Percentiles rank a stretch among this genome's conserved stretches.
Evolutionary conservation across 1,139 yeast genomes (phyloP).

Genomic region (Suhomyces yuchorum): DNA sequence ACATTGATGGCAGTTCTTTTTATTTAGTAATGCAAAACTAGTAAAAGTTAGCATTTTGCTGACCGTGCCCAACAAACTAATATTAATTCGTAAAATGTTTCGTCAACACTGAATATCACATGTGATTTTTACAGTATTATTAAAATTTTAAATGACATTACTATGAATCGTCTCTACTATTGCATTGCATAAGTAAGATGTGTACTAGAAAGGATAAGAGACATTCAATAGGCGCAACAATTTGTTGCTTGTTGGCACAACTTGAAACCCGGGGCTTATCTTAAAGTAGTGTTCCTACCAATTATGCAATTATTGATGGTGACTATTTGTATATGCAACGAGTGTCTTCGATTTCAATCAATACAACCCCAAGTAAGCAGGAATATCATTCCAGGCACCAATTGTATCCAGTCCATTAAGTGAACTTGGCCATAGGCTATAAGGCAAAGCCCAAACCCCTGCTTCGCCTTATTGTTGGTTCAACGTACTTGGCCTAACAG

Average conservation of each 20-base stretch:
- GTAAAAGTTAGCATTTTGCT: not conserved
- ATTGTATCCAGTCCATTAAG: not conserved
- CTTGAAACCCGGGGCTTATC: constrained; percentile 3
- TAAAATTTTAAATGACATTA: too few relatives aligned
- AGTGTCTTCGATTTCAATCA: not conserved
- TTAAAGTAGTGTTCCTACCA: not conserved
- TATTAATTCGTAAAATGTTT: too few relatives aligned
- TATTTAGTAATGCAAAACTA: constrained; percentile 10
- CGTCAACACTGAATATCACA: too few relatives aligned
- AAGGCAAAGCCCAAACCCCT: not conserved
- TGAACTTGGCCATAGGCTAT: not conserved
- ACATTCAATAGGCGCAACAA: too few relatives aligned
- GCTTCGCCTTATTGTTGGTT: not conserved
- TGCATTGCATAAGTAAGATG: too few relatives aligned
- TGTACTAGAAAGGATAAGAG: too few relatives aligned
- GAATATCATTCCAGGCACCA: not conserved
- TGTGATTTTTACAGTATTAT: too few relatives aligned
- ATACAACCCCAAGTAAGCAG: not conserved
- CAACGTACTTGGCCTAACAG: not conserved
- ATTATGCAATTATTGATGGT: not conserved
- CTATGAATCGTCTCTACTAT: too few relatives aligned
- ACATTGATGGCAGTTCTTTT: constrained; percentile 4
- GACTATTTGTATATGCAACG: constrained; percentile 3
- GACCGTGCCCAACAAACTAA: not conserved
- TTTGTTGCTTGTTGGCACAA: not conserved